Conservation (phyloP, 768 basidiomycete genomes). For the Lactifluus volemus region DNA sequence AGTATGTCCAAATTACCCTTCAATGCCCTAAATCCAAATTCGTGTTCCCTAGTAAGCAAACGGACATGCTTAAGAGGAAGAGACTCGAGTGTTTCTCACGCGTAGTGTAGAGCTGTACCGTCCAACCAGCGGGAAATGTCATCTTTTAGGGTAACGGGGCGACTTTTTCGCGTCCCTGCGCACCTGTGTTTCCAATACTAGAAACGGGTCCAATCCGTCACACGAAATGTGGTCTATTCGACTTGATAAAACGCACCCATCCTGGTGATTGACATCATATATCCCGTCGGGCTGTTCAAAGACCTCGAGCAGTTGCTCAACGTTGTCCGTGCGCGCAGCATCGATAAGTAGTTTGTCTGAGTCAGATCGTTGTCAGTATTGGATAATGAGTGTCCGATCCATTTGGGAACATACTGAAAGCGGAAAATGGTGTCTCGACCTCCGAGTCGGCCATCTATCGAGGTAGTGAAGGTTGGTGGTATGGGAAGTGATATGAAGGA, state of each 20-base stretch:
- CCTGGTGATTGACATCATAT: constrained; percentile 68
- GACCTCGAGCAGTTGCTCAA: constrained; percentile 54
- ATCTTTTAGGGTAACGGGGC: background rate
- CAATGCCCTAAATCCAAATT: constrained; percentile 41
- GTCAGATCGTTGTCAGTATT: background rate
- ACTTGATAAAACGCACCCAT: constrained; percentile 47
- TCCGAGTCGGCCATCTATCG: constrained; percentile 5
- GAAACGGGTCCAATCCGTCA: background rate
- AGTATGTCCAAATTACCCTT: constrained; percentile 54
- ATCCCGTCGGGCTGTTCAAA: constrained; percentile 37
- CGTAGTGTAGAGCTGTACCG: constrained; percentile 55
- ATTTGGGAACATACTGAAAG: background rate
- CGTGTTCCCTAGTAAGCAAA: background rate
- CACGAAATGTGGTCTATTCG: background rate
- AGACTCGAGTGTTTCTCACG: constrained; percentile 37
- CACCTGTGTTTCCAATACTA: constrained; percentile 72
- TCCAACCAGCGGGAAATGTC: background rate
- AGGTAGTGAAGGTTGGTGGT: background rate
- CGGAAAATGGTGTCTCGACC: background rate
- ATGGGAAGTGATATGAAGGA: background rate
- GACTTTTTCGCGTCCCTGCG: constrained; percentile 21
- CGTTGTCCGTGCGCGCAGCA: constrained; percentile 67
- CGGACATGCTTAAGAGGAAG: background rate
- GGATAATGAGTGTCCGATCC: background rate
- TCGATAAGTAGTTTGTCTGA: constrained; percentile 64